phyloP scores from a whole-genome alignment of 306 rosid species.

The Senna siamea region DNA sequence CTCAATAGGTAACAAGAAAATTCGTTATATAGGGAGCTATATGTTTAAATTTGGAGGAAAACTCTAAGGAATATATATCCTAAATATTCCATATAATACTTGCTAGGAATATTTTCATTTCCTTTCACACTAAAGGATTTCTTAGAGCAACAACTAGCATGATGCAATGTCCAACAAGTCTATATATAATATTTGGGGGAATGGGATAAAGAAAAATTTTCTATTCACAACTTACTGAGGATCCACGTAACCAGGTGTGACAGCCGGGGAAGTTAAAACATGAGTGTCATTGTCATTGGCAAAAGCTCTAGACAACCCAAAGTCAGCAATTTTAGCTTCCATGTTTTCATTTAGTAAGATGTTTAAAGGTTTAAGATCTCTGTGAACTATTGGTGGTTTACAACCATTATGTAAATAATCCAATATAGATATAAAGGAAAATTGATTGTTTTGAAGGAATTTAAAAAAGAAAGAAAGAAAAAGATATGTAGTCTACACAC shows the following conservation, averaged over 20 bases:
- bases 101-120: no score
- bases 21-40: no score
- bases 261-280: slow-evolving; percentile 35
- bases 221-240: slow-evolving; percentile 39
- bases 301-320: slow-evolving; percentile 37
- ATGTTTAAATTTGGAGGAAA: no score
- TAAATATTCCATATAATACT: no score
- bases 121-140: no score
- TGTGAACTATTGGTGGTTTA: slow-evolving; percentile 37
- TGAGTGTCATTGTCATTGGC: slow-evolving; percentile 34
- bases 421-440: not conserved
- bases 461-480: not conserved
- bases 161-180: no score
- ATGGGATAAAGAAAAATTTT: no score
- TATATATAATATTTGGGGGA: no score
- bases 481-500: not conserved
- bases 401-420: not conserved
- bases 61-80: no score
- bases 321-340: slow-evolving; percentile 47
- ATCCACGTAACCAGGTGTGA: slow-evolving; percentile 43
- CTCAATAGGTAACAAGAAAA: no score
- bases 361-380: slow-evolving; percentile 42
- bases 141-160: no score
- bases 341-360: slow-evolving; percentile 37
- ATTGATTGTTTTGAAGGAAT: no score